These are phyloP conservation scores for Chionographis japonica DNA, from an alignment of 106 monocot genomes.

Conservation along the genomic window DNA sequence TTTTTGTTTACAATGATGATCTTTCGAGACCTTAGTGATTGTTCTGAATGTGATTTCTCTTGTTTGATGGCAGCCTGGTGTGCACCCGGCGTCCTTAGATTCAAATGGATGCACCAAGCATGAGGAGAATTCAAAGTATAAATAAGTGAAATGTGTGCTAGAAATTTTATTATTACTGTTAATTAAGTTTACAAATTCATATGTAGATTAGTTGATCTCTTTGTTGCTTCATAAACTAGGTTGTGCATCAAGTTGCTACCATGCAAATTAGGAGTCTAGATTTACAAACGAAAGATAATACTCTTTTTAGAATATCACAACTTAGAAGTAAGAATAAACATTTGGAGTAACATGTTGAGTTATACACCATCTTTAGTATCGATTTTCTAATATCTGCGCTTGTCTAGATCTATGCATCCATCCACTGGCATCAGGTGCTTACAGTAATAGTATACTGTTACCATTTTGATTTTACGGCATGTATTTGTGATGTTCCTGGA, in stretches of 20 bases:
- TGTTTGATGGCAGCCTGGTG: constrained; percentile 59
- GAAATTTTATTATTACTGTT: background rate
- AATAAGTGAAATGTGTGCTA: background rate
- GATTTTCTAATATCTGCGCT: too few relatives aligned
- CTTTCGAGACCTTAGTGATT: background rate
- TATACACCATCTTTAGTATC: too few relatives aligned
- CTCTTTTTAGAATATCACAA: too few relatives aligned
- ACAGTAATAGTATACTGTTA: too few relatives aligned
- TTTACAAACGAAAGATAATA: too few relatives aligned
- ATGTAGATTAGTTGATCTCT: background rate
- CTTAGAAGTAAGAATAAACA: too few relatives aligned
- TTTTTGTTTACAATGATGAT: background rate
- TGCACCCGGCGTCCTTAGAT: constrained; percentile 24
- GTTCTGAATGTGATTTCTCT: constrained; percentile 5
- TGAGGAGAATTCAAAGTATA: constrained; percentile 85
- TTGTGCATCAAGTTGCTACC: background rate
- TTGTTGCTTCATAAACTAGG: background rate
- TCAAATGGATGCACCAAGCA: constrained; percentile 47
- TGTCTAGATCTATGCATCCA: too few relatives aligned
- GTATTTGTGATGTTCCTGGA: background rate
- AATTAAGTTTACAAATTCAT: background rate
- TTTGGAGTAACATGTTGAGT: too few relatives aligned
- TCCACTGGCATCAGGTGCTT: too few relatives aligned
- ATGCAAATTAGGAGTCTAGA: too few relatives aligned
- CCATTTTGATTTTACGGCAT: too few relatives aligned